These are phyloP conservation scores for Phaeotremella fagi DNA, from an alignment of 768 basidiomycete genomes.

Conservation along the genomic window DNA sequence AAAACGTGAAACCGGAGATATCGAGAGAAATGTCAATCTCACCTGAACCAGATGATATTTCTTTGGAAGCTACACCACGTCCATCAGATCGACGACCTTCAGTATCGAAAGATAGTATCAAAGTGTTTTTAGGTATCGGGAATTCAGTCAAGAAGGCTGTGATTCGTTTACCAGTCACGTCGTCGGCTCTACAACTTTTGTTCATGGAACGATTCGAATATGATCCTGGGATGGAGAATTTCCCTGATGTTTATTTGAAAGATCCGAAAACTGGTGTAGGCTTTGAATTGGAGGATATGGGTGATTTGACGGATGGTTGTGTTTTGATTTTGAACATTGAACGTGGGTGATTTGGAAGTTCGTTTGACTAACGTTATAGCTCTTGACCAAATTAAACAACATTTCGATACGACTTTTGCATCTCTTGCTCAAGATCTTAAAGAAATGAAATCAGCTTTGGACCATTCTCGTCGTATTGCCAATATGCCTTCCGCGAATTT, in stretches of 20 bases:
- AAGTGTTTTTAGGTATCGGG: conserved; percentile 83
- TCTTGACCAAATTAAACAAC: conserved; percentile 96
- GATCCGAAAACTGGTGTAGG: conserved; percentile 88
- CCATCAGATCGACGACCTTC: conserved; percentile 1
- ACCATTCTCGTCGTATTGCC: conserved; percentile 56
- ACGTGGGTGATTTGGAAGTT: conserved; percentile 59
- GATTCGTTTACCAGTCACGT: conserved; percentile 62
- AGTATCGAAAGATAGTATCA: conserved; percentile 49
- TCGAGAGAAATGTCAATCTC: conserved; percentile 10
- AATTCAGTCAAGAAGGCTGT: conserved; percentile 81
- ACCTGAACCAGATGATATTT: conserved; percentile 23
- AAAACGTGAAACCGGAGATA: not conserved
- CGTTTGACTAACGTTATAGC: conserved; percentile 53
- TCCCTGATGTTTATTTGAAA: conserved; percentile 90
- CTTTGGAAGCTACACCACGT: conserved; percentile 7
- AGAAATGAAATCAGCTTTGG: conserved; percentile 69
- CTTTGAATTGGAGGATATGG: conserved; percentile 91
- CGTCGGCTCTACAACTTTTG: conserved; percentile 71
- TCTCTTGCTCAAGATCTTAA: conserved; percentile 80
- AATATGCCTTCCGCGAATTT: conserved; percentile 39
- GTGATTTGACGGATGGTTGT: conserved; percentile 83
- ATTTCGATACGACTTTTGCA: conserved; percentile 88
- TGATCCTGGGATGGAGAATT: conserved; percentile 85
- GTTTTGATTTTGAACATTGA: conserved; percentile 90
- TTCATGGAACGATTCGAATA: conserved; percentile 95